These are phyloP conservation scores for Fraxinus floribunda DNA, from an alignment of 305 asterid genomes.

Conservation along the genomic window DNA sequence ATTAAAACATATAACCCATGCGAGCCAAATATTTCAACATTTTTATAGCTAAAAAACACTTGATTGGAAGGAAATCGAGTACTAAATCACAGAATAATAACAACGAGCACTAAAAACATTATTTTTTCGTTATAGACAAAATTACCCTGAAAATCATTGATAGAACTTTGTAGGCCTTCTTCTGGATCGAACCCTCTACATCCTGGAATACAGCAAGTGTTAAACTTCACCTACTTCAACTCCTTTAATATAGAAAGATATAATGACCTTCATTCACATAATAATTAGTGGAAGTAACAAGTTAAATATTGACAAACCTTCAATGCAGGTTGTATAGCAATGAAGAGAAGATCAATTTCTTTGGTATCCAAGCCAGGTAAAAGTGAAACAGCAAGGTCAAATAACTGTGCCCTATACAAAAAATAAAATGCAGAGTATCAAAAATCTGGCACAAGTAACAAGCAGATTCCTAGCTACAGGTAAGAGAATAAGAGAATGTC, in stretches of 20 bases:
- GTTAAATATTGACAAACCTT: conserved; percentile 44
- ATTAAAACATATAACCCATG: not conserved
- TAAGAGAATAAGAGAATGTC: not conserved
- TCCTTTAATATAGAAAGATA: conserved; percentile 6
- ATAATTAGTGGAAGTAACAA: not conserved
- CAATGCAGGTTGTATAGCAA: conserved; percentile 57
- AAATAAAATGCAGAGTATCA: conserved; percentile 18
- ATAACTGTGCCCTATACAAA: conserved; percentile 67
- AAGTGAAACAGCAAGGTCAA: conserved; percentile 81
- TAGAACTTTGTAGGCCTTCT: conserved; percentile 82
- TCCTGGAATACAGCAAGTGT: conserved; percentile 50
- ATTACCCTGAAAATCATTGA: conserved; percentile 71
- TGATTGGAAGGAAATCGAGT: not conserved
- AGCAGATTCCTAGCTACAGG: not conserved
- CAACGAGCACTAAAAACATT: not conserved
- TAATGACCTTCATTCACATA: conserved; percentile 2
- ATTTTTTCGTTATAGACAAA: not conserved
- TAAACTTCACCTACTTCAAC: conserved; percentile 18
- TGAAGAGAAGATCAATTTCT: conserved; percentile 62
- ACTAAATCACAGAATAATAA: not conserved
- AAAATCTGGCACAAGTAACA: not conserved
- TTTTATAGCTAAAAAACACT: not conserved
- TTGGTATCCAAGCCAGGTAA: conserved; percentile 77
- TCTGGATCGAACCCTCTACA: conserved; percentile 73
- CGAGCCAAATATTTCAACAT: not conserved